Base-by-base conservation (phyloP, 352 stramenopile species). In the Phytophthora ramorum region DNA sequence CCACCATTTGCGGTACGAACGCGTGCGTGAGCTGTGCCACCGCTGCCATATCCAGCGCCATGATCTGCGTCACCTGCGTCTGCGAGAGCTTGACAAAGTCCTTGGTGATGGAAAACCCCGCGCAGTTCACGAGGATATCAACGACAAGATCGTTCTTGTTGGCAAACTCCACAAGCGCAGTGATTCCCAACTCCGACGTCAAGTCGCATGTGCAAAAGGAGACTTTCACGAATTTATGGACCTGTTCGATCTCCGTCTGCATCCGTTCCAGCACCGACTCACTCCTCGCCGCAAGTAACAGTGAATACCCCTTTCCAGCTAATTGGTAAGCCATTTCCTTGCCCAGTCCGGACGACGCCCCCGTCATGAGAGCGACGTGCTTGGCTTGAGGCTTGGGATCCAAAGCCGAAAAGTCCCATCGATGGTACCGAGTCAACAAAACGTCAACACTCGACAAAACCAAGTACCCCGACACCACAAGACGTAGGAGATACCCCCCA, bases 61-160 rank as follows among this genome's bases (percentile, higher is more conserved):
- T 67, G 37, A 93, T 67, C 32, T 84, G 69, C 22, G 77, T 73
- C 19, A 92, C 49, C n/a, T 75, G 51, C 12, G 63, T 30, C 28
- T 34, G 34, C 2, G 73, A 68, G 10, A 86, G 55, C 35, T 75
- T 55, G 12, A 73, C 35, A 44, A 91, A 86, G 46, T 58, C 50
- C 24, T 72, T 72, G 0, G 58, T 71, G 34, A 78, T 34, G 4
- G 78, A 80, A 28, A 84, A 73, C 9, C 81, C 75, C 0, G 83
- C 87, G 52, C 88, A 91, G 52, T 95, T 94, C 54, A 95, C 73
- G 20, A 96, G 72, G 20, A 96, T 85, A 49, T 94, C 85, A 16
- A 94, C 71, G 4, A 67, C 53, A 3, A 89, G 50, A 35, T 79
- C 68, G 58, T 90, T 79, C n/a, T 82, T 59, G 12, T 55, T 45